phyloP scores from a whole-genome alignment of 345 rosid species.

The Gossypium anomalum region DNA sequence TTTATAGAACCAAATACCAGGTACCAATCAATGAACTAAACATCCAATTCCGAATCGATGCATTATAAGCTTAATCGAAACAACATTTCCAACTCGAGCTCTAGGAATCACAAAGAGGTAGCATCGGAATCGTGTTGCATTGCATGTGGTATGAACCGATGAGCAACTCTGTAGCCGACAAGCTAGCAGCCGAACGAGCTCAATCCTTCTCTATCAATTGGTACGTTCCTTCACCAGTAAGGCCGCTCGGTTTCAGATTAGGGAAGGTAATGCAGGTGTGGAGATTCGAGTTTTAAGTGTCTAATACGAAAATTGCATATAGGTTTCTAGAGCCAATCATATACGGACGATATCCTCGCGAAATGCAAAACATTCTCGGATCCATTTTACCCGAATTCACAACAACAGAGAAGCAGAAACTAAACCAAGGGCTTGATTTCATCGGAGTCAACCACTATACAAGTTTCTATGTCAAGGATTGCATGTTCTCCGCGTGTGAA shows the following conservation, averaged over 20 bases:
- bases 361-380: slow-evolving; percentile 48
- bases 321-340: slow-evolving; percentile 70
- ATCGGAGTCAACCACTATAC: slow-evolving; percentile 71
- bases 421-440: slow-evolving; percentile 42
- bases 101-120: slow-evolving; percentile 49
- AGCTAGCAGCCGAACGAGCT: slow-evolving; percentile 58
- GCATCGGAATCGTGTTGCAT: slow-evolving; percentile 54
- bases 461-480: slow-evolving; percentile 49
- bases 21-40: slow-evolving; percentile 31
- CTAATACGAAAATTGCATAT: neutral
- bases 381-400: slow-evolving; percentile 42
- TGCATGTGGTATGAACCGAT: slow-evolving; percentile 55
- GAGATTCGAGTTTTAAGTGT: neutral
- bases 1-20: slow-evolving; percentile 48
- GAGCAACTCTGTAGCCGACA: slow-evolving; percentile 45
- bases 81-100: neutral
- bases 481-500: slow-evolving; percentile 43
- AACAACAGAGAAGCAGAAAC: slow-evolving; percentile 31
- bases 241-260: neutral
- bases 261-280: neutral
- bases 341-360: slow-evolving; percentile 51
- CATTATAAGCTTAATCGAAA: neutral
- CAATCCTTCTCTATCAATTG: slow-evolving; percentile 50
- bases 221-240: slow-evolving; percentile 26
- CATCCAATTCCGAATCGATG: slow-evolving; percentile 29